Evolutionary conservation across 2,329 filamentous ascomycete species (phyloP).

Genomic region (Claviceps capensis): DNA sequence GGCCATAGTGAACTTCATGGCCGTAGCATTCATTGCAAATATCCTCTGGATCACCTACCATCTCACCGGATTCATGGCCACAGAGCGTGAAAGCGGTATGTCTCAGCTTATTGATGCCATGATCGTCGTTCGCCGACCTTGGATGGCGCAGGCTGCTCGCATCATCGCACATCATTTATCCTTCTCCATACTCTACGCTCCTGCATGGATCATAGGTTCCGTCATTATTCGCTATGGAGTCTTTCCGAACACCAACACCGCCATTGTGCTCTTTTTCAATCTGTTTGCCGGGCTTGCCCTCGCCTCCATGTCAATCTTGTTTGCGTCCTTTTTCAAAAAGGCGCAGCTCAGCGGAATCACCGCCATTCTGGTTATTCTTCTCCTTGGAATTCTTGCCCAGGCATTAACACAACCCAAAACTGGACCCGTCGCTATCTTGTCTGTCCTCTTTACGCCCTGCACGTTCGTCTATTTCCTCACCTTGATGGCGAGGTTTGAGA

Average conservation of each 20-base stretch:
- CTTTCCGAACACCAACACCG: slow-evolving; percentile 48
- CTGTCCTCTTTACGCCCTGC: slow-evolving; percentile 72
- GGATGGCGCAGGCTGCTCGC: slow-evolving; percentile 67
- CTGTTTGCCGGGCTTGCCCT: slow-evolving; percentile 64
- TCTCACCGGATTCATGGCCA: slow-evolving; percentile 71
- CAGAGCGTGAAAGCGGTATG: slow-evolving; percentile 77
- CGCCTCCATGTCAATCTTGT: slow-evolving; percentile 67
- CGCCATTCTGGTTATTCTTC: slow-evolving; percentile 55
- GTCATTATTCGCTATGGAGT: slow-evolving; percentile 49
- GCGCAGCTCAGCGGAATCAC: slow-evolving; percentile 79
- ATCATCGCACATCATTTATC: slow-evolving; percentile 67
- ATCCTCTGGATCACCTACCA: slow-evolving; percentile 78
- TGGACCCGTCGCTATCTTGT: slow-evolving; percentile 52
- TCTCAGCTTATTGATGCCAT: slow-evolving; percentile 81
- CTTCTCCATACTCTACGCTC: slow-evolving; percentile 67
- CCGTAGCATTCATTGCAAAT: slow-evolving; percentile 64
- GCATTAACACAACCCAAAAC: slow-evolving; percentile 50
- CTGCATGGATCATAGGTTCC: slow-evolving; percentile 69
- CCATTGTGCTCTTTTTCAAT: slow-evolving; percentile 60
- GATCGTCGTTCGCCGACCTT: slow-evolving; percentile 63
- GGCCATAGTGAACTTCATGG: slow-evolving; percentile 62
- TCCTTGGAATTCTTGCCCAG: slow-evolving; percentile 74
- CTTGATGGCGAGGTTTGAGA: slow-evolving; percentile 65
- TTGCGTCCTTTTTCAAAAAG: slow-evolving; percentile 72
- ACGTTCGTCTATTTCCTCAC: slow-evolving; percentile 75